Evolutionary conservation across 2,329 filamentous ascomycete genomes (phyloP).

Genomic region (Penicillium sp.): DNA sequence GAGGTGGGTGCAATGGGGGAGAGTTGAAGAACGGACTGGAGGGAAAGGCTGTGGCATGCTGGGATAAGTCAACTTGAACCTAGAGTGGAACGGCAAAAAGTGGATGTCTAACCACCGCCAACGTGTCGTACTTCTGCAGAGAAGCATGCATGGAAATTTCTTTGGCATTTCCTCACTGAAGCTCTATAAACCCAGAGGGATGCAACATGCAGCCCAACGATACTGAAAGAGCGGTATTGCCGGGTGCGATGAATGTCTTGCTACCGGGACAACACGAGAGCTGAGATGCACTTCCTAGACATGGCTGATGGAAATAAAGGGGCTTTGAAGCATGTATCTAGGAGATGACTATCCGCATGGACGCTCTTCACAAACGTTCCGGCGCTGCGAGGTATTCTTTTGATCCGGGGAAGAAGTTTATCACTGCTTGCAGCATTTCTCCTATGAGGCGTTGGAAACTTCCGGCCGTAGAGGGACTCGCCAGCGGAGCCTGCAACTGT

Average conservation of each 20-base stretch:
- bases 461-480: conserved; percentile 24
- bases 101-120: conserved; percentile 17
- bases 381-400: conserved; percentile 13
- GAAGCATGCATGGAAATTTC: conserved; percentile 41
- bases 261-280: background rate
- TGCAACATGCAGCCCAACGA: background rate
- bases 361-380: background rate
- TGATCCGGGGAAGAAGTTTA: conserved; percentile 26
- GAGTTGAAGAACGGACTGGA: conserved; percentile 18
- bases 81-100: conserved; percentile 6
- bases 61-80: conserved; percentile 6
- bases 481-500: conserved; percentile 29
- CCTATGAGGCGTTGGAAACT: conserved; percentile 16
- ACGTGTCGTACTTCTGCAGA: conserved; percentile 33
- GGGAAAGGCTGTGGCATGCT: conserved; percentile 16
- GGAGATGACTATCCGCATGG: background rate
- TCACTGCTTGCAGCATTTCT: conserved; percentile 19
- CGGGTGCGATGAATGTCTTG: conserved; percentile 2
- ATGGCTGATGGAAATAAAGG: conserved; percentile 1
- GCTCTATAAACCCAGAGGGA: conserved; percentile 2
- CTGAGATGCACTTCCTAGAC: background rate
- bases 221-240: conserved; percentile 22
- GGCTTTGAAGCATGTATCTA: conserved; percentile 6
- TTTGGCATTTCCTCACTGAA: conserved; percentile 15
- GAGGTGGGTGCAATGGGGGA: conserved; percentile 17